Base-by-base conservation (phyloP, 495 filamentous ascomycete species). In the Chaetomidium leptoderma region DNA sequence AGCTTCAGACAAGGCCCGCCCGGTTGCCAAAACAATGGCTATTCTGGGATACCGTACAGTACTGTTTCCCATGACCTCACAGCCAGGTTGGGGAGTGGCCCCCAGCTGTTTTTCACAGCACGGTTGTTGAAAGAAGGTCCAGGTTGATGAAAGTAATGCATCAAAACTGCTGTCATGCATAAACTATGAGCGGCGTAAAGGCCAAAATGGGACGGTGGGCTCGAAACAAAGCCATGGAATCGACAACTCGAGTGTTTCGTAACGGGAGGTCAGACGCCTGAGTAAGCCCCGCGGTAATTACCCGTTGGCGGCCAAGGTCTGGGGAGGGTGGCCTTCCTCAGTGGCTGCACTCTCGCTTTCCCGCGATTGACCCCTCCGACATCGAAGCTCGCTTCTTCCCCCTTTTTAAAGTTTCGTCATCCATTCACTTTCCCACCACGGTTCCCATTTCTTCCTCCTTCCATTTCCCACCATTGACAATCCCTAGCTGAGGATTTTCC, bases 391-490 rank as follows among this genome's bases (percentile, higher is more conserved):
- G 56, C 58, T 39, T 47, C n/a, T n/a, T n/a, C n/a, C n/a, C n/a
- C n/a, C 55, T 48, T 61, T 61, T 56, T 59, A 69, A 68, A 66
- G 63, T 71, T 70, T 71, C 67, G 65, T 70, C 67, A 69, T 64
- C 57, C 60, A 58, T 64, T 59, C 60, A 58, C 58, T 29, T 60
- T 32, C 60, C 46, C 42, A 36, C 47, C 47, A 17, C 43, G 33
- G 35, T 46, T 53, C 50, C 49, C 36, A 43, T 57, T 61, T 53
- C 53, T 42, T 39, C 60, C 52, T 61, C 36, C 42, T 58, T 60
- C 59, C 61, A 53, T 58, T 60, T 57, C 47, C 58, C 53, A 8
- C 62, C 48, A 55, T 63, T 59, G 55, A 65, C 62, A 57, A n/a
- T n/a, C 60, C 57, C 55, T 53, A 54, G 59, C 50, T 58, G 64